A percentile compares a stretch with the other conserved stretches of the same genome.
Evolutionary conservation across 345 rosid species (phyloP).

Genomic region (Arabidopsis suecica): DNA sequence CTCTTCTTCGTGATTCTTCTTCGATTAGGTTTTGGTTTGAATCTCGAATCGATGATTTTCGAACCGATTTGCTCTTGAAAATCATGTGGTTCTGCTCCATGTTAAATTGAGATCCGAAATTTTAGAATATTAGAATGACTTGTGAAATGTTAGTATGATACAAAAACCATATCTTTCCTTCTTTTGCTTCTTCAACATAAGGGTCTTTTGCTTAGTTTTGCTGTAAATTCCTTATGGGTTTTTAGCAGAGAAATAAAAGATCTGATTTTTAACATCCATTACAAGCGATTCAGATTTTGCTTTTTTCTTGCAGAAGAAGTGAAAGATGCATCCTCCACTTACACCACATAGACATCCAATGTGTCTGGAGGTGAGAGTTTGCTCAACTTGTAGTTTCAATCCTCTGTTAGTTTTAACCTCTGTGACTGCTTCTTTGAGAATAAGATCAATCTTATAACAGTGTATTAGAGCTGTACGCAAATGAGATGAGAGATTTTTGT

Average conservation of each 20-base stretch:
- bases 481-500: not conserved
- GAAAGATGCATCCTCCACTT: constrained; percentile 87
- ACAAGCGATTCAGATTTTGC: not conserved
- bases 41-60: not conserved
- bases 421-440: not conserved
- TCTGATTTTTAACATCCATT: constrained; percentile 19
- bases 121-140: not conserved
- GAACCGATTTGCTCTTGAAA: not conserved
- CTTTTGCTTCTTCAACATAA: not conserved
- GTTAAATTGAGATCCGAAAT: constrained; percentile 20
- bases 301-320: constrained; percentile 10
- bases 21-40: not conserved
- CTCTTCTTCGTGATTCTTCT: not conserved
- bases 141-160: not conserved
- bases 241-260: constrained; percentile 8
- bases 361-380: constrained; percentile 87
- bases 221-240: constrained; percentile 2
- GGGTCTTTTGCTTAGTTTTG: constrained; percentile 5
- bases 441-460: not conserved
- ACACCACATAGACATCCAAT: constrained; percentile 89
- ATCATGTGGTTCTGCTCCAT: not conserved
- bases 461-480: not conserved
- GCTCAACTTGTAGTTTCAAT: not conserved
- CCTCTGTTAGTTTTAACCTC: not conserved
- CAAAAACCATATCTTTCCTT: not conserved